These are phyloP conservation scores for Terfezia boudieri DNA, from an alignment of 495 filamentous ascomycete genomes.

Conservation along the genomic window DNA sequence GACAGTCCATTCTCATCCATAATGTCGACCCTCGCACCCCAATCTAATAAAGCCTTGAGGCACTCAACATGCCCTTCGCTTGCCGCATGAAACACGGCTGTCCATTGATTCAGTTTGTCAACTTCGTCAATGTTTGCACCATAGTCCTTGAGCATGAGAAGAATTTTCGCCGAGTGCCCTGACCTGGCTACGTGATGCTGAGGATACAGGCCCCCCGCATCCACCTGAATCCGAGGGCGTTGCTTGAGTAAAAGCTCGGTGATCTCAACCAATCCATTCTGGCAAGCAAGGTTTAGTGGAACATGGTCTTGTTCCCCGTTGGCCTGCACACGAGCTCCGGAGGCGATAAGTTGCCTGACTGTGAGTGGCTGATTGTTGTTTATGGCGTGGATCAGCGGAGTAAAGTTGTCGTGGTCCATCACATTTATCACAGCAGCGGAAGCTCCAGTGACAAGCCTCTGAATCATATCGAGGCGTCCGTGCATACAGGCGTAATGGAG, in stretches of 20 bases:
- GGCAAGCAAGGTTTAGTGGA: slow-evolving; percentile 80
- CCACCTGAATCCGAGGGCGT: slow-evolving; percentile 54
- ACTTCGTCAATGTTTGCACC: slow-evolving; percentile 81
- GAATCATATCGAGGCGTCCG: slow-evolving; percentile 66
- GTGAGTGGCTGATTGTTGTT: slow-evolving; percentile 60
- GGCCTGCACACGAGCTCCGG: slow-evolving; percentile 58
- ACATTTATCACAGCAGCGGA: slow-evolving; percentile 43
- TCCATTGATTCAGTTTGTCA: slow-evolving; percentile 95
- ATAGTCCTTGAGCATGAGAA: slow-evolving; percentile 59
- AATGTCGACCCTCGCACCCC: slow-evolving; percentile 49
- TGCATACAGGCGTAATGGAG: slow-evolving; percentile 94
- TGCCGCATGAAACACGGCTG: slow-evolving; percentile 82
- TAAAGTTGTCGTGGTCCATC: slow-evolving; percentile 93
- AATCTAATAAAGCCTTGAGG: slow-evolving; percentile 50
- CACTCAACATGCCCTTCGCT: slow-evolving; percentile 89
- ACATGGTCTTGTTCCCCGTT: slow-evolving; percentile 72
- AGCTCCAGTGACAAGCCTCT: slow-evolving; percentile 37
- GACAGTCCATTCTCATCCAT: slow-evolving; percentile 80
- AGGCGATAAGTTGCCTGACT: slow-evolving; percentile 48
- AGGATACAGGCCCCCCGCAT: slow-evolving; percentile 92
- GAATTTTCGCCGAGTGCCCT: slow-evolving; percentile 51
- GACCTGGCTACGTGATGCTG: slow-evolving; percentile 91
- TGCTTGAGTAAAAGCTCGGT: slow-evolving; percentile 63
- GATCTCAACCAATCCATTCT: slow-evolving; percentile 64
- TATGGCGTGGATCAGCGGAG: slow-evolving; percentile 82